Evolutionary conservation across 2,329 filamentous ascomycete genomes (phyloP).

Genomic region (Metarhizium brunneum): DNA sequence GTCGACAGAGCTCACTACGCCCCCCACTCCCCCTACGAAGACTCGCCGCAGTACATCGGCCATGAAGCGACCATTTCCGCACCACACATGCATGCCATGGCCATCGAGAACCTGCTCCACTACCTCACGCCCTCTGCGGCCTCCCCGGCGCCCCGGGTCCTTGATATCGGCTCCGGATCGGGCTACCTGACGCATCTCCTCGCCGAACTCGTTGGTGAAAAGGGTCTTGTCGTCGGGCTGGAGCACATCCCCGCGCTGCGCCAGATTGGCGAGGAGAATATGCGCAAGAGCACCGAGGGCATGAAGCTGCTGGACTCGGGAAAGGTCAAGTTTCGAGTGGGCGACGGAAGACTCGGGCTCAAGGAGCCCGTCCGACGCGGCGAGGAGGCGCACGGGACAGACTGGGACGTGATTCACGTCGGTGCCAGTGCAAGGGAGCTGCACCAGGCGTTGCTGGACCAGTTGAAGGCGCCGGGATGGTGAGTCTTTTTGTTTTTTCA

Average conservation of each 20-base stretch:
- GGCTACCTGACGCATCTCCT: slow-evolving; percentile 85
- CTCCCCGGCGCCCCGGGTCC: slow-evolving; percentile 39
- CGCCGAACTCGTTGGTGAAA: slow-evolving; percentile 59
- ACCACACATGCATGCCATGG: slow-evolving; percentile 52
- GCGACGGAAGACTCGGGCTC: slow-evolving; percentile 63
- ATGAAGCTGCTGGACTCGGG: slow-evolving; percentile 50
- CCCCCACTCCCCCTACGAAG: slow-evolving; percentile 57
- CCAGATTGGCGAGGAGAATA: slow-evolving; percentile 55
- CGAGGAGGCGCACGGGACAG: slow-evolving; percentile 36
- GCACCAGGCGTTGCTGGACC: slow-evolving; percentile 63
- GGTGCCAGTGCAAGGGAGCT: slow-evolving; percentile 73
- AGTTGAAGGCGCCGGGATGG: slow-evolving; percentile 69
- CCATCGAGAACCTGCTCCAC: slow-evolving; percentile 38
- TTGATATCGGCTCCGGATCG: slow-evolving; percentile 68
- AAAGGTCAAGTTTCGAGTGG: slow-evolving; percentile 62
- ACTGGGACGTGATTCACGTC: slow-evolving; percentile 93
- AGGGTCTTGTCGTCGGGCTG: slow-evolving; percentile 54
- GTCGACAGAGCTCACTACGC: slow-evolving; percentile 86
- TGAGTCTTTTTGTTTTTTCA: slow-evolving; percentile 18
- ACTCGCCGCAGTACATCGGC: slow-evolving; percentile 47
- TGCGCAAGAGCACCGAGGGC: slow-evolving; percentile 53
- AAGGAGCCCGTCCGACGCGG: slow-evolving; percentile 33
- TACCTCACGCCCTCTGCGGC: slow-evolving; percentile 28
- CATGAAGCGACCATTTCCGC: slow-evolving; percentile 48
- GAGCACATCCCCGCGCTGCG: slow-evolving; percentile 62